These are phyloP conservation scores for Phialophora chinensis DNA, from an alignment of 2,329 filamentous ascomycete species.

Conservation along the genomic window DNA sequence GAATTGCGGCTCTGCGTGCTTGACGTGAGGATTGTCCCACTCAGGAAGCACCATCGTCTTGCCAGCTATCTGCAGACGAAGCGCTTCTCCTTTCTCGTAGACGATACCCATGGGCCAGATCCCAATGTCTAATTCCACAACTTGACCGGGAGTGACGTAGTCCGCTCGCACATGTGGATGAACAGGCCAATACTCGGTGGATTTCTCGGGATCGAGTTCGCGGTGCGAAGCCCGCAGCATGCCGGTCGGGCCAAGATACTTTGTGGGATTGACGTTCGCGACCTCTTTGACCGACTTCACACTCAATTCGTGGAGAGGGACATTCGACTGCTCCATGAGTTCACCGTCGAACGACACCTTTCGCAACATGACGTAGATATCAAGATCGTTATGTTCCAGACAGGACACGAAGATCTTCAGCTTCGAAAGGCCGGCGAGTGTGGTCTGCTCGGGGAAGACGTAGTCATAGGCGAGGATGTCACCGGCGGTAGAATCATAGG, in stretches of 20 bases:
- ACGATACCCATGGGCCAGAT: constrained; percentile 57
- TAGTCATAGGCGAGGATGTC: constrained; percentile 45
- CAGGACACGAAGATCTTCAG: constrained; percentile 56
- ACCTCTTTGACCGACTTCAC: constrained; percentile 46
- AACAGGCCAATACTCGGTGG: constrained; percentile 45
- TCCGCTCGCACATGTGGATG: constrained; percentile 51
- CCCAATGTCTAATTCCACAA: constrained; percentile 56
- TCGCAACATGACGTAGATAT: constrained; percentile 52
- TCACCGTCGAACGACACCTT: constrained; percentile 55
- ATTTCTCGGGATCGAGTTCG: constrained; percentile 44
- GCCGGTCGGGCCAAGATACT: constrained; percentile 52
- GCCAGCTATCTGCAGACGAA: constrained; percentile 25
- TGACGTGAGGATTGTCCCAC: constrained; percentile 28
- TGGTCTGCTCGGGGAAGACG: constrained; percentile 47
- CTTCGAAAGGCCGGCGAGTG: constrained; percentile 56
- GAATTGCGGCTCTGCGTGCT: constrained; percentile 18
- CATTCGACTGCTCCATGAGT: constrained; percentile 51
- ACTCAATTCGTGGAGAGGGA: constrained; percentile 49
- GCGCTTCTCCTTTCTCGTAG: constrained; percentile 52
- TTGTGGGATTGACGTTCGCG: constrained; percentile 45
- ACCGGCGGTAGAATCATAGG: constrained; percentile 18
- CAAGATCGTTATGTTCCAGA: constrained; percentile 52
- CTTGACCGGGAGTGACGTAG: constrained; percentile 49
- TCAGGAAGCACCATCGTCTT: constrained; percentile 29
- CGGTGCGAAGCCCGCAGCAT: constrained; percentile 55